These are phyloP conservation scores for Meyerozyma athensensis DNA, from an alignment of 1,139 yeast species.

Conservation along the genomic window DNA sequence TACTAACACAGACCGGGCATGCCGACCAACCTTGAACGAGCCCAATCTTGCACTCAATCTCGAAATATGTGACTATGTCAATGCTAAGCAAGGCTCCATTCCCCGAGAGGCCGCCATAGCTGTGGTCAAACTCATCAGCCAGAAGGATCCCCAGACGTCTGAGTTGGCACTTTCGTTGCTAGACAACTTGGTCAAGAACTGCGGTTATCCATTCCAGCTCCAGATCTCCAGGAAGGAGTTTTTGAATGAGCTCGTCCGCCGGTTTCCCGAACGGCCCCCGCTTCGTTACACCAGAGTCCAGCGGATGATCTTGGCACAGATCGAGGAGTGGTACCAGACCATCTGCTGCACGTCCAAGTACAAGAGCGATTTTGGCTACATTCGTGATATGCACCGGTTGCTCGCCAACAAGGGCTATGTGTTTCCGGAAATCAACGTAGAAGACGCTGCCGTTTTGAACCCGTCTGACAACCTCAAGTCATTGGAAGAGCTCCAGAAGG, in stretches of 20 bases:
- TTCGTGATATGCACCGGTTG: slow-evolving; percentile 93
- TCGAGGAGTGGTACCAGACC: slow-evolving; percentile 97
- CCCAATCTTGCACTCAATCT: slow-evolving; percentile 86
- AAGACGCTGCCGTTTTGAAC: slow-evolving; percentile 89
- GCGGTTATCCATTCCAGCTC: slow-evolving; percentile 95
- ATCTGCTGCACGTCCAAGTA: slow-evolving; percentile 86
- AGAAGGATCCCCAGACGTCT: slow-evolving; percentile 74
- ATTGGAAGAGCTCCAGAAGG: slow-evolving; percentile 84
- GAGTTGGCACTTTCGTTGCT: slow-evolving; percentile 56
- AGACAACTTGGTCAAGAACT: slow-evolving; percentile 91
- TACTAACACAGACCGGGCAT: slow-evolving; percentile 65
- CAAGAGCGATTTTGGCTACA: slow-evolving; percentile 86
- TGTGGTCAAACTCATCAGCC: slow-evolving; percentile 80
- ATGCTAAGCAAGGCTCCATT: slow-evolving; percentile 84
- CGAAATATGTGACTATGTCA: slow-evolving; percentile 90
- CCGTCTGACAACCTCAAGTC: slow-evolving; percentile 90
- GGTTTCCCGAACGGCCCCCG: slow-evolving; percentile 96
- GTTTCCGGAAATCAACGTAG: slow-evolving; percentile 87
- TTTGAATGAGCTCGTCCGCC: slow-evolving; percentile 82
- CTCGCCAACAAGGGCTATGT: slow-evolving; percentile 81
- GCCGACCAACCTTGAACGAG: slow-evolving; percentile 77
- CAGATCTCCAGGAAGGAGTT: slow-evolving; percentile 95
- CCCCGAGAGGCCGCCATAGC: slow-evolving; percentile 93
- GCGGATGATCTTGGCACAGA: slow-evolving; percentile 77
- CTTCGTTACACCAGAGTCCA: slow-evolving; percentile 79